These are phyloP conservation scores for Neurospora sp. DNA, from an alignment of 495 filamentous ascomycete genomes.

Conservation along the genomic window DNA sequence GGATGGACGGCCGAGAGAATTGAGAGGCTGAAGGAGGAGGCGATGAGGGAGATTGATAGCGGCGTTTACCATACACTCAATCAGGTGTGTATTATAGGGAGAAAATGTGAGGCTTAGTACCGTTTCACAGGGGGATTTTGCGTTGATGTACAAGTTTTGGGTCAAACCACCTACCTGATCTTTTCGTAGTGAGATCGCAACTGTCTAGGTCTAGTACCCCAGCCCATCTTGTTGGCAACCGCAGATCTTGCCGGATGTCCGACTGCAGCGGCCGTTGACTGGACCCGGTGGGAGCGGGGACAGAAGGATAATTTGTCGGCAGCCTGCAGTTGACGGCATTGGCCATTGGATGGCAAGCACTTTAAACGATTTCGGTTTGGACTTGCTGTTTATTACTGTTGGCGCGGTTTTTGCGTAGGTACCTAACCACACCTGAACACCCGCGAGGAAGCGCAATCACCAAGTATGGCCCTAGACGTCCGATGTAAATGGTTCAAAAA, in stretches of 20 bases:
- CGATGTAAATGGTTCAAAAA: no score
- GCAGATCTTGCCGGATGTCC: background rate
- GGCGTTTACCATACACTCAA: slow-evolving; percentile 12
- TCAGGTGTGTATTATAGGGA: slow-evolving; percentile 11
- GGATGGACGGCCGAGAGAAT: slow-evolving; percentile 8
- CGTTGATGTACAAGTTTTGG: no score
- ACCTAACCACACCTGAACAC: background rate
- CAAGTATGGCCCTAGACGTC: background rate
- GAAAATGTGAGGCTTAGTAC: background rate
- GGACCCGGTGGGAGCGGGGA: background rate
- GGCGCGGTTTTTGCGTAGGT: background rate
- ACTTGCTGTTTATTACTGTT: background rate
- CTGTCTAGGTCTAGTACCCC: background rate
- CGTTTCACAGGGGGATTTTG: no score
- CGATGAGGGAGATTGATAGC: slow-evolving; percentile 4
- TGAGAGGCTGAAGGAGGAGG: slow-evolving; percentile 4
- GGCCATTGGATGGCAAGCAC: background rate
- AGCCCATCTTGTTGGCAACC: background rate
- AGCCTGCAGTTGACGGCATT: background rate
- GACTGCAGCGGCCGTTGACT: background rate
- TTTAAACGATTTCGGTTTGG: background rate
- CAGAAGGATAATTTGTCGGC: background rate
- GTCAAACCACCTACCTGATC: no score
- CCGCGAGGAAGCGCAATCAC: no score
- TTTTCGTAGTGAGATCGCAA: background rate